A percentile compares a stretch with the other conserved stretches of the same genome.
Conservation (phyloP, 1,284 basidiomycete species). For the Moesziomyces parantarcticus region DNA sequence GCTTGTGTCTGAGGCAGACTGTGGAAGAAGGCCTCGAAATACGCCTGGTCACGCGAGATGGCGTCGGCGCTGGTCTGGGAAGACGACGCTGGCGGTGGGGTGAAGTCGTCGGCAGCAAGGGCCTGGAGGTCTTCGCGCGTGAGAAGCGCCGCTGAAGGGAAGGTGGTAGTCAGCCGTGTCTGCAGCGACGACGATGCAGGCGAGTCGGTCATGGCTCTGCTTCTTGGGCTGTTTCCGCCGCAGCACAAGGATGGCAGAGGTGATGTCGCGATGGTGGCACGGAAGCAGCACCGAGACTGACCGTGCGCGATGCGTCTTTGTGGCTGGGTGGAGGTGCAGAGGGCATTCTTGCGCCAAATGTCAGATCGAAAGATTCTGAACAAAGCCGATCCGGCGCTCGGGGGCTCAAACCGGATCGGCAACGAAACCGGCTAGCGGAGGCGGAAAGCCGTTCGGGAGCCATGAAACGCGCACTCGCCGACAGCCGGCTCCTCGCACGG, state of each 20-base stretch:
- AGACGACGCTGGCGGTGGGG: conserved; percentile 5
- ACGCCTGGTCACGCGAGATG: conserved; percentile 19
- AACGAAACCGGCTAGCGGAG: neutral
- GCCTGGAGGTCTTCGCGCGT: conserved; percentile 50
- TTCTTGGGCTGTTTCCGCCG: no score
- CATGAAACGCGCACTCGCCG: no score
- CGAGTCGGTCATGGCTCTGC: conserved; percentile 24
- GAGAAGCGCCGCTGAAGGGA: conserved; percentile 48
- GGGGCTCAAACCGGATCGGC: no score
- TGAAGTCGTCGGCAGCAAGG: conserved; percentile 33
- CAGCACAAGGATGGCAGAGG: neutral
- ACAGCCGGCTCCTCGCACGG: neutral
- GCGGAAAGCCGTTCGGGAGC: neutral
- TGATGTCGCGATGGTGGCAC: neutral
- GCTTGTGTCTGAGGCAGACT: conserved; percentile 42
- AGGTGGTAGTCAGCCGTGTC: conserved; percentile 48
- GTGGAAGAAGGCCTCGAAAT: conserved; percentile 57
- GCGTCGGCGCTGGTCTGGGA: conserved; percentile 3
- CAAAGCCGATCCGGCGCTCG: no score
- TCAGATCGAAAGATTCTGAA: no score
- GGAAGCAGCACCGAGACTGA: no score
- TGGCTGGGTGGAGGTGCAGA: no score
- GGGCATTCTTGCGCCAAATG: no score
- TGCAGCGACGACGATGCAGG: conserved; percentile 25
- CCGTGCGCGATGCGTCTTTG: no score